These are phyloP conservation scores for Erodium maritimum DNA, from an alignment of 345 rosid genomes.

Conservation along the genomic window DNA sequence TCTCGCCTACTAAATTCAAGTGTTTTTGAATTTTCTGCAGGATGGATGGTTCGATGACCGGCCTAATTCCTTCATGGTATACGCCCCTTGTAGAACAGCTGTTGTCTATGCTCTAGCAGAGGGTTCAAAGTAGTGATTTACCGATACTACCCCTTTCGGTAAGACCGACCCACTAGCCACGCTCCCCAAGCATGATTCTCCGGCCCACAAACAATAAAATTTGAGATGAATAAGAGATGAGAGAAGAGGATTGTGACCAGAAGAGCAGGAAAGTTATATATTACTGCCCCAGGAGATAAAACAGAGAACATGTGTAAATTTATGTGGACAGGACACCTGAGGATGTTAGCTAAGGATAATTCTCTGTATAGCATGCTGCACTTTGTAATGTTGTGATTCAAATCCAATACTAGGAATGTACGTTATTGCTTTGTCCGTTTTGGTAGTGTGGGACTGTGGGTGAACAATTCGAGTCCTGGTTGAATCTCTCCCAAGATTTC, in stretches of 20 bases:
- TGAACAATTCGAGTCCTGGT: too few relatives aligned
- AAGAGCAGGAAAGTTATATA: too few relatives aligned
- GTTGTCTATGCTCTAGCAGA: slow-evolving; percentile 72
- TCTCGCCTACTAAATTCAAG: background rate
- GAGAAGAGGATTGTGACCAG: slow-evolving; percentile 25
- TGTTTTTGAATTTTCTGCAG: slow-evolving; percentile 26
- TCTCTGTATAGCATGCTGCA: too few relatives aligned
- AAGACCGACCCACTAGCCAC: background rate
- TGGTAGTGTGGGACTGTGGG: too few relatives aligned
- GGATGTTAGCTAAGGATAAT: too few relatives aligned
- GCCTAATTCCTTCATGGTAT: slow-evolving; percentile 63
- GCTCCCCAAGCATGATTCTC: background rate
- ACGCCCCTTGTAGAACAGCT: slow-evolving; percentile 78
- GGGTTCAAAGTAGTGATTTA: background rate
- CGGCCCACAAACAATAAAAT: background rate
- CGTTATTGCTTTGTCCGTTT: too few relatives aligned
- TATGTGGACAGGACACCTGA: too few relatives aligned
- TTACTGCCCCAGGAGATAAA: too few relatives aligned
- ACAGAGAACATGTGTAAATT: too few relatives aligned
- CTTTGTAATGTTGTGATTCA: too few relatives aligned
- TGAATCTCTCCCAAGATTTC: too few relatives aligned
- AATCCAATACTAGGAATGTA: too few relatives aligned
- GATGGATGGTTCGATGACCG: slow-evolving; percentile 59
- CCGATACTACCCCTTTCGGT: background rate
- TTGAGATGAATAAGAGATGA: slow-evolving; percentile 8